phyloP scores from a whole-genome alignment of 2,329 filamentous ascomycete genomes.

The Pyrenophora seminiperda region DNA sequence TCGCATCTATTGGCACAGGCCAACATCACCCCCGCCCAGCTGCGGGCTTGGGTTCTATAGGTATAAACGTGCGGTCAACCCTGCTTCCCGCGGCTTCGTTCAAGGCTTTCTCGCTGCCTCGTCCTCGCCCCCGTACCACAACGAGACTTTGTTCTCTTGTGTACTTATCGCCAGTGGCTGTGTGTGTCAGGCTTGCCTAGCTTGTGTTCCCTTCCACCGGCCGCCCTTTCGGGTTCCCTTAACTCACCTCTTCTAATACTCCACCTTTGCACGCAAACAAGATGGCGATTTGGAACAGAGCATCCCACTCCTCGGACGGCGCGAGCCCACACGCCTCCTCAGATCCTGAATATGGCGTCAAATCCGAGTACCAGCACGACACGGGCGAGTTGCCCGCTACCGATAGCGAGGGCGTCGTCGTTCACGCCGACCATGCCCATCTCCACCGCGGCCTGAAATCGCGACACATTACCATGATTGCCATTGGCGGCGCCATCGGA shows the following conservation, averaged over 20 bases:
- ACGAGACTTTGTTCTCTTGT: too few relatives aligned
- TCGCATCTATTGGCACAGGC: too few relatives aligned
- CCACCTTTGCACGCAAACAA: slow-evolving; percentile 6
- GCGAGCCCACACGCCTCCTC: slow-evolving; percentile 28
- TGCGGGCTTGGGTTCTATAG: too few relatives aligned
- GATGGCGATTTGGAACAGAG: slow-evolving; percentile 40
- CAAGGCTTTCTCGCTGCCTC: too few relatives aligned
- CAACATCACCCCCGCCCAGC: too few relatives aligned
- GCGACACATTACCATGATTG: slow-evolving; percentile 66
- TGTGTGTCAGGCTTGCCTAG: too few relatives aligned
- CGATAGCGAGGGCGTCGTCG: slow-evolving; percentile 32
- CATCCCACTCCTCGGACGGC: slow-evolving; percentile 35
- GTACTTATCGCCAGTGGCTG: too few relatives aligned
- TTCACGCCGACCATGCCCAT: slow-evolving; percentile 38
- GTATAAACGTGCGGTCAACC: too few relatives aligned
- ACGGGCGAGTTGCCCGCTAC: slow-evolving; percentile 24
- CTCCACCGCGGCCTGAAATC: slow-evolving; percentile 60
- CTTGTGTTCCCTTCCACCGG: too few relatives aligned
- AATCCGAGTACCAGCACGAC: slow-evolving; percentile 14
- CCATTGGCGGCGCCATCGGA: slow-evolving; percentile 74
- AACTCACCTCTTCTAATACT: not conserved
- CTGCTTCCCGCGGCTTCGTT: too few relatives aligned
- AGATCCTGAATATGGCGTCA: slow-evolving; percentile 31
- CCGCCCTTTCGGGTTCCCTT: too few relatives aligned
- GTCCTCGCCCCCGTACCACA: too few relatives aligned